Base-by-base conservation (phyloP, 805 yeast species). In the Candida tibetensis region DNA sequence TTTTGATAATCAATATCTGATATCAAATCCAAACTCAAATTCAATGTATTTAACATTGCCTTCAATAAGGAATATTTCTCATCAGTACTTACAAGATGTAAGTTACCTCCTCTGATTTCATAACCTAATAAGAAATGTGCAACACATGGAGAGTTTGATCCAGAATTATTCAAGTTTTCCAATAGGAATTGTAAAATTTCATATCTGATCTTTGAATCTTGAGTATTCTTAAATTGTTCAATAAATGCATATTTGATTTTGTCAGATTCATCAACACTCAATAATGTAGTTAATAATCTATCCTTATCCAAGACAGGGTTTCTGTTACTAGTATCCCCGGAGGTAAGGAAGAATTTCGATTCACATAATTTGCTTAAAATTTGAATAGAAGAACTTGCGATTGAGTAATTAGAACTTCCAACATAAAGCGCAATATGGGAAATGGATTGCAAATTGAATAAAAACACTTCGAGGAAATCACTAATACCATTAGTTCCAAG, bases 61-160 rank as follows among this genome's bases (percentile, higher is more conserved):
- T 66, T 70, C 31, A 90, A 68, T 6, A 85, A 57, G 2, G 89
- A 81, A 12, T 69, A 45, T 2, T 79, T 79, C n/a, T 81, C 56
- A 7, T 30, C 13, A 33, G 34, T 43, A 13, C 21, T 27, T 7
- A 17, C 19, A 0, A 76, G 57, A 15, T 80, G 62, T n/a, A 73
- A 67, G 36, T 72, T 76, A 1, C 53, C 63, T 4, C 66, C 74
- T 49, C 60, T 42, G 47, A 62, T 51, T 29, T 77, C 79, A 57
- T 81, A 88, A 0, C 98, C 98, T 1, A 91, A 68, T 6, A 91
- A 57, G 48, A 82, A 81, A 54, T 89, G 97, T 1, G 91, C 66
- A 1, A 84, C 71, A 0, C 82, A 72, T 4, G 79, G 72, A 12
- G 60, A 62, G 5, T 66, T 62, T 0, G 68, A 60, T 6, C 65